phyloP scores from a whole-genome alignment of 2,329 filamentous ascomycete species.

The Pseudogymnoascus verrucosus region DNA sequence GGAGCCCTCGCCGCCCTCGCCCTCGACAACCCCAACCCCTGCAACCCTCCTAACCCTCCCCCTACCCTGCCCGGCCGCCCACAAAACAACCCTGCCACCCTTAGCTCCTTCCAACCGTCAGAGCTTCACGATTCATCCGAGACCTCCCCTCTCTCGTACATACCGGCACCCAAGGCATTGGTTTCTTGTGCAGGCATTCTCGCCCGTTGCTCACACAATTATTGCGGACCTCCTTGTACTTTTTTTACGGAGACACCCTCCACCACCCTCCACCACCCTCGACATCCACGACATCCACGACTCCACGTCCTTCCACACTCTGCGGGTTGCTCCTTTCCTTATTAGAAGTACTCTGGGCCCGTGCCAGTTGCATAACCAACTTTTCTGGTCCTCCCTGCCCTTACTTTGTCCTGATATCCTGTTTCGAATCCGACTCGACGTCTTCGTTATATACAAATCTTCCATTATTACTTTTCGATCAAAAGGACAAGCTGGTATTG shows the following conservation, averaged over 20 bases:
- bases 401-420: neutral
- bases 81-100: neutral
- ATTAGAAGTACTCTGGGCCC: slow-evolving; percentile 5
- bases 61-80: neutral
- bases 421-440: slow-evolving; percentile 4
- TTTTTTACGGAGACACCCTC: neutral
- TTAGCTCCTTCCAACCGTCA: neutral
- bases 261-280: neutral
- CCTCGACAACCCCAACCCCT: too few relatives aligned
- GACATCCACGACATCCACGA: neutral
- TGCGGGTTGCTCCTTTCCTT: neutral
- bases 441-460: neutral
- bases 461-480: neutral
- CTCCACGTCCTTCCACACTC: neutral
- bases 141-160: neutral
- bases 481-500: slow-evolving; percentile 6
- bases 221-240: neutral
- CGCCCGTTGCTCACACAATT: neutral
- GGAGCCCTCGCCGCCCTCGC: too few relatives aligned
- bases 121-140: slow-evolving; percentile 6
- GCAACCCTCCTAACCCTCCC: too few relatives aligned
- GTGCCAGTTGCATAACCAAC: slow-evolving; percentile 5
- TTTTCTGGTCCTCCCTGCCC: neutral
- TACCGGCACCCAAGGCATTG: slow-evolving; percentile 4
- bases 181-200: neutral